Evolutionary conservation across 2,329 filamentous ascomycete genomes (phyloP).

Genomic region (Sclerotinia sclerotiorum): DNA sequence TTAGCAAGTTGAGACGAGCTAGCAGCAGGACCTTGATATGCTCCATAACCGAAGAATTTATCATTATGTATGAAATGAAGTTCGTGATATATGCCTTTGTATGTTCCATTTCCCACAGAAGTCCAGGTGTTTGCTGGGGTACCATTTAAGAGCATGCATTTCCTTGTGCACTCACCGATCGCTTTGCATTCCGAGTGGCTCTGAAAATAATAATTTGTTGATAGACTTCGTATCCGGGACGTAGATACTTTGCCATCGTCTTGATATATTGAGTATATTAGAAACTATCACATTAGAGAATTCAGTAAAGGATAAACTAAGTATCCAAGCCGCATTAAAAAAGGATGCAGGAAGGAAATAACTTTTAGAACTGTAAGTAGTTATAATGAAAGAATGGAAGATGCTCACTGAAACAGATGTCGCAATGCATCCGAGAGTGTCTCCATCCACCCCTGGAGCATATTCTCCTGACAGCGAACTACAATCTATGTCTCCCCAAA

Average conservation of each 20-base stretch:
- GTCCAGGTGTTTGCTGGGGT: background rate
- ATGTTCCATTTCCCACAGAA: background rate
- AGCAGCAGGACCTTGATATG: background rate
- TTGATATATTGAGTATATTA: background rate
- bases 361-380: too few relatives aligned
- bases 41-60: background rate
- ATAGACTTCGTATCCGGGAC: background rate
- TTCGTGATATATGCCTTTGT: constrained; percentile 2
- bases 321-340: too few relatives aligned
- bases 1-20: background rate
- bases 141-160: background rate
- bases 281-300: background rate
- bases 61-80: background rate
- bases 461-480: background rate
- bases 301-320: too few relatives aligned
- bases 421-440: background rate
- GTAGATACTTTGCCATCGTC: background rate
- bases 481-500: background rate
- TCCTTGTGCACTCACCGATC: background rate
- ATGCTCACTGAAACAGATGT: too few relatives aligned
- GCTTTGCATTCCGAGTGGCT: background rate
- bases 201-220: background rate
- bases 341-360: too few relatives aligned
- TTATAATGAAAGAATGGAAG: too few relatives aligned
- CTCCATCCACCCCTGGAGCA: background rate